A percentile compares a stretch with the other conserved stretches of the same genome.
phyloP scores from a whole-genome alignment of 1,139 yeast species.

The Kurtzmaniella natalensis region DNA sequence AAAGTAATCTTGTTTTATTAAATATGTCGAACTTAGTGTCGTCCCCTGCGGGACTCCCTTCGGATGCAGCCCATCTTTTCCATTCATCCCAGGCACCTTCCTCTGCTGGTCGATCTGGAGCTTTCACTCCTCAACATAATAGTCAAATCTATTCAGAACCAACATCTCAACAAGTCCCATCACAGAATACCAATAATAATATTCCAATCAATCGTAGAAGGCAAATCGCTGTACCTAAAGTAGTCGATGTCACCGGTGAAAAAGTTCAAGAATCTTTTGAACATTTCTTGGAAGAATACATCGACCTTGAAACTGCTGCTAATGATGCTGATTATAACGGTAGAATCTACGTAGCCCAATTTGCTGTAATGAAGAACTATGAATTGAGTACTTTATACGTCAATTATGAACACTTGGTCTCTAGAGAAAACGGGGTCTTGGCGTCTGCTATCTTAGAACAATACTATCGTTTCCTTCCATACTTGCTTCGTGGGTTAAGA shows the following conservation, averaged over 20 bases:
- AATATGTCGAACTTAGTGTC: conserved; percentile 43
- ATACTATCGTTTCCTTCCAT: conserved; percentile 89
- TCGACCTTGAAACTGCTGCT: conserved; percentile 31
- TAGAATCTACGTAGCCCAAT: conserved; percentile 69
- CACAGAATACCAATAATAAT: conserved; percentile 13
- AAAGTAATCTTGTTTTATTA: no score
- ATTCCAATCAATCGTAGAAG: conserved; percentile 32
- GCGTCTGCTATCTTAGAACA: conserved; percentile 90
- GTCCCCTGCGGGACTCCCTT: conserved; percentile 43
- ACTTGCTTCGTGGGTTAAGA: conserved; percentile 69
- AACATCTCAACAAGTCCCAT: conserved; percentile 8
- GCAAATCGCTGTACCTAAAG: conserved; percentile 73
- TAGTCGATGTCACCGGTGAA: conserved; percentile 88
- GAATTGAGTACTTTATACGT: conserved; percentile 79
- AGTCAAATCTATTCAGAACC: conserved; percentile 16
- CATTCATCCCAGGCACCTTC: conserved; percentile 44
- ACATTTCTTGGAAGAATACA: conserved; percentile 68
- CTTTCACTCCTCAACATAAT: conserved; percentile 22
- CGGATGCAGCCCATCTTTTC: conserved; percentile 42
- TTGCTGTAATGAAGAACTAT: conserved; percentile 73
- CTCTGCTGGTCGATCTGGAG: conserved; percentile 36
- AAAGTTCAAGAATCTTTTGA: conserved; percentile 91
- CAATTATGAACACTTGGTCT: conserved; percentile 75
- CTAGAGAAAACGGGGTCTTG: conserved; percentile 78
- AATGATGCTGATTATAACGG: conserved; percentile 45